Evolutionary conservation across 108 stramenopile genomes (phyloP).

Genomic region (Seminavis robusta): DNA sequence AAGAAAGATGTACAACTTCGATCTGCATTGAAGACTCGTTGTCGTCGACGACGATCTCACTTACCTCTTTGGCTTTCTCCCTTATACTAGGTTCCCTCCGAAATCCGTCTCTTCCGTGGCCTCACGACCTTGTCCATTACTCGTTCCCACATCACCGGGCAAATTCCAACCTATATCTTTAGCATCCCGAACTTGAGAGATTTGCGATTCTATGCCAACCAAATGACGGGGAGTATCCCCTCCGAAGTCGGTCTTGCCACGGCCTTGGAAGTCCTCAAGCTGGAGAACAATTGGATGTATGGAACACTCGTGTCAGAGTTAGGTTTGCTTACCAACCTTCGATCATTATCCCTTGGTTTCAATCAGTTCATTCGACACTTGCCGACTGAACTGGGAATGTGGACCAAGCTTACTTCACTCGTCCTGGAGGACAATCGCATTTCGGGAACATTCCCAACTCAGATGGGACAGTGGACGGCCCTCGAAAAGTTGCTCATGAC

Average conservation of each 20-base stretch:
- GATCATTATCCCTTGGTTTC: slow-evolving; percentile 45
- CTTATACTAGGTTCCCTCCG: slow-evolving; percentile 46
- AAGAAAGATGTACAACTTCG: too few relatives aligned
- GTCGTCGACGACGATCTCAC: too few relatives aligned
- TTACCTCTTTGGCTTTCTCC: too few relatives aligned
- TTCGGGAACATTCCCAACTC: slow-evolving; percentile 55
- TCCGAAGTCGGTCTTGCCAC: slow-evolving; percentile 37
- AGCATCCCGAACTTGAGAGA: too few relatives aligned
- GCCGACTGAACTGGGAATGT: slow-evolving; percentile 53
- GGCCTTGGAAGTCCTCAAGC: slow-evolving; percentile 32
- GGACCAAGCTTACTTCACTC: slow-evolving; percentile 45
- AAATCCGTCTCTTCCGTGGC: slow-evolving; percentile 34
- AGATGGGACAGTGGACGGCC: slow-evolving; percentile 54
- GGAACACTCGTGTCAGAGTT: slow-evolving; percentile 50
- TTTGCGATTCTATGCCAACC: too few relatives aligned
- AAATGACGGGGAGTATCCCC: slow-evolving; percentile 57
- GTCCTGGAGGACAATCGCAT: slow-evolving; percentile 56
- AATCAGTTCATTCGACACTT: slow-evolving; percentile 47
- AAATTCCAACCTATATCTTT: slow-evolving; percentile 57
- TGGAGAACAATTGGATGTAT: slow-evolving; percentile 43
- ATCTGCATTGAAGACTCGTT: too few relatives aligned
- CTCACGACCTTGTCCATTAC: slow-evolving; percentile 39
- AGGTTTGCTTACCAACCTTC: slow-evolving; percentile 33
- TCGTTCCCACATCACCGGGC: slow-evolving; percentile 53
- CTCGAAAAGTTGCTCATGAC: slow-evolving; percentile 42